Evolutionary conservation across 768 basidiomycete species (phyloP).

Genomic region (Xerocomellus dryophilus): DNA sequence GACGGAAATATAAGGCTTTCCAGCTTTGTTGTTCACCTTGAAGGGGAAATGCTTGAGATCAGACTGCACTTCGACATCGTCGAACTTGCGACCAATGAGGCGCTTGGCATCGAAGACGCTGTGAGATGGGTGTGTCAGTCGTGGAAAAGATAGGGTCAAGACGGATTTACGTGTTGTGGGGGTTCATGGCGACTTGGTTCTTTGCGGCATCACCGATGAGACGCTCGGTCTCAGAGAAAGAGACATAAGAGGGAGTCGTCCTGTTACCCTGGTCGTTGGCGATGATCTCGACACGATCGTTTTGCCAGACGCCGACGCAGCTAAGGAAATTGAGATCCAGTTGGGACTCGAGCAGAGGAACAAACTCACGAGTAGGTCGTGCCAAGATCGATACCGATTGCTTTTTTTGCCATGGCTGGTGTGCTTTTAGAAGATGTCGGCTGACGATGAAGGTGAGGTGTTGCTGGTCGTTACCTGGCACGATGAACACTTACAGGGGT

Average conservation of each 20-base stretch:
- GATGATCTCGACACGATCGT: conserved; percentile 98
- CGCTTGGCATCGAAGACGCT: conserved; percentile 99
- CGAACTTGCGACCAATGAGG: conserved; percentile 91
- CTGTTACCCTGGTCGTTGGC: conserved; percentile 94
- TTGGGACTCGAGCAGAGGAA: background rate
- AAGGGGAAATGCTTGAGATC: conserved; percentile 94
- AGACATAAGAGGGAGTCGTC: conserved; percentile 94
- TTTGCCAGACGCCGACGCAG: conserved; percentile 99
- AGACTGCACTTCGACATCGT: conserved; percentile 78
- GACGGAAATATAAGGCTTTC: conserved; percentile 87
- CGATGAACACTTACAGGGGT: conserved; percentile 19
- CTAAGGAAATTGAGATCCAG: conserved; percentile 38
- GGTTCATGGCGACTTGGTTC: conserved; percentile 99
- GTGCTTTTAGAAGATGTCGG: conserved; percentile 4
- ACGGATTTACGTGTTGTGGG: conserved; percentile 68
- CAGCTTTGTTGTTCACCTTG: conserved; percentile 78
- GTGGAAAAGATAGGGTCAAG: background rate
- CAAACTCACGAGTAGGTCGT: conserved; percentile 85
- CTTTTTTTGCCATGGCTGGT: conserved; percentile 71
- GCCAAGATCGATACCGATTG: conserved; percentile 86
- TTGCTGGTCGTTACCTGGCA: background rate
- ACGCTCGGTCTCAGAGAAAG: conserved; percentile 93
- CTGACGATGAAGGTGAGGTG: conserved; percentile 11
- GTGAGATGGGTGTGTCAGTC: conserved; percentile 10
- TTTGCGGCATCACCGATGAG: conserved; percentile 99